Conservation (phyloP, 352 stramenopile genomes). For the Phytopythium kandeliae region DNA sequence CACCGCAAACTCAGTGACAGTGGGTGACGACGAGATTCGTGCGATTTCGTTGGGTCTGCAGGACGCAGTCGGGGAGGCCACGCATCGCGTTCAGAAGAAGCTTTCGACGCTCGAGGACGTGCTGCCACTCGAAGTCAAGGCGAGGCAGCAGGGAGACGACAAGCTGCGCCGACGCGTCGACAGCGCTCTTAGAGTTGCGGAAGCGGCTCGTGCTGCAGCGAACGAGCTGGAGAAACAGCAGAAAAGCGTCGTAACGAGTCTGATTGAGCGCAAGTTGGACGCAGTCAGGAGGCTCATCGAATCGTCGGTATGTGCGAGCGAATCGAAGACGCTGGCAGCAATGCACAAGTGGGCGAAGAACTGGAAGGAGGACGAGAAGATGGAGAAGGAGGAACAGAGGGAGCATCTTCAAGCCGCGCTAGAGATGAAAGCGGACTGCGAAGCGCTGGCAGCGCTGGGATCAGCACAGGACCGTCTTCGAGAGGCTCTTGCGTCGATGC, state of each 20-base stretch:
- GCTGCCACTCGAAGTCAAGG: conserved; percentile 55
- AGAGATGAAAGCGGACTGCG: background rate
- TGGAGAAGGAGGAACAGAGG: background rate
- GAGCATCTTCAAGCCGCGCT: background rate
- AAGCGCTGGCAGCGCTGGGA: background rate
- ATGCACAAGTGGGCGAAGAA: conserved; percentile 12
- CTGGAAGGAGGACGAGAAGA: background rate
- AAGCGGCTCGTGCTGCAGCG: background rate
- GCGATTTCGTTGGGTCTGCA: conserved; percentile 7
- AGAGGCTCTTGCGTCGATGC: background rate
- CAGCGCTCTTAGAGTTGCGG: conserved; percentile 25
- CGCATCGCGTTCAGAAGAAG: conserved; percentile 34
- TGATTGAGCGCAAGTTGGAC: conserved; percentile 20
- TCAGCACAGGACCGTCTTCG: background rate
- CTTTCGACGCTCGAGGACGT: conserved; percentile 51
- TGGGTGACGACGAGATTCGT: conserved; percentile 25
- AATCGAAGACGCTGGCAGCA: conserved; percentile 17
- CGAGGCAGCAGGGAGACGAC: conserved; percentile 50
- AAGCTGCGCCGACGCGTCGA: conserved; percentile 44
- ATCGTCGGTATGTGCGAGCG: conserved; percentile 20
- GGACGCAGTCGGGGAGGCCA: conserved; percentile 25
- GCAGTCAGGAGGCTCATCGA: conserved; percentile 22
- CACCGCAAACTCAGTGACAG: background rate
- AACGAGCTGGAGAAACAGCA: conserved; percentile 23
- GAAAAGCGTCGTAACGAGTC: conserved; percentile 1